Evolutionary conservation across 1,284 basidiomycete species (phyloP).

Genomic region (Tranzscheliella williamsii): DNA sequence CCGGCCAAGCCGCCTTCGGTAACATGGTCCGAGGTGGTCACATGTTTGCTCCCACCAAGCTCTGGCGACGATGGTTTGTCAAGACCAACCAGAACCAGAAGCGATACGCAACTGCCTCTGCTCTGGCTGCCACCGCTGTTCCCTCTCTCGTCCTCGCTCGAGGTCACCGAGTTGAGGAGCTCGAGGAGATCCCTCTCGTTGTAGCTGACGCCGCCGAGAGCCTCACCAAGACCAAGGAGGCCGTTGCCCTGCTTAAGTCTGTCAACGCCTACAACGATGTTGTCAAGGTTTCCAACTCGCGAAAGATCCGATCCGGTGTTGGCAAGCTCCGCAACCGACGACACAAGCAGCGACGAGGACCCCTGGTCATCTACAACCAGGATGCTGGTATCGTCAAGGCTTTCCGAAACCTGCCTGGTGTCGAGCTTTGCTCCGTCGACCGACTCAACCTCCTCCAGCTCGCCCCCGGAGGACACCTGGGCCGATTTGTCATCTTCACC

Average conservation of each 20-base stretch:
- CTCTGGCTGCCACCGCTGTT: conserved; percentile 94
- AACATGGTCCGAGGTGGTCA: conserved; percentile 75
- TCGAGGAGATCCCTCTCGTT: conserved; percentile 96
- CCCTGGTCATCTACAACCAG: conserved; percentile 95
- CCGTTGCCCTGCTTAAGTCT: conserved; percentile 86
- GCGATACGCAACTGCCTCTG: conserved; percentile 96
- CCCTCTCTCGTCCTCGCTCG: conserved; percentile 98
- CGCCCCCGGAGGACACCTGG: conserved; percentile 98
- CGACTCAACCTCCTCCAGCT: conserved; percentile 97
- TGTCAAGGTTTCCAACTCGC: conserved; percentile 94
- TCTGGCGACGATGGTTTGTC: conserved; percentile 99
- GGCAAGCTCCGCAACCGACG: conserved; percentile 97
- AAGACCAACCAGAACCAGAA: conserved; percentile 99
- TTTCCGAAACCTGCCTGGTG: conserved; percentile 98
- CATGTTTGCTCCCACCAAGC: conserved; percentile 99
- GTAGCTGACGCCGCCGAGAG: conserved; percentile 78
- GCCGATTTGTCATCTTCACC: conserved; percentile 99
- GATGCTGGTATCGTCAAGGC: conserved; percentile 97
- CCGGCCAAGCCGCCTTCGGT: conserved; percentile 96
- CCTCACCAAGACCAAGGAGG: conserved; percentile 95
- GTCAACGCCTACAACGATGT: conserved; percentile 85
- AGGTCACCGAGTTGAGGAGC: conserved; percentile 97
- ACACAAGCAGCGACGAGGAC: conserved; percentile 95
- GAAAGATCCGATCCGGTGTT: conserved; percentile 94
- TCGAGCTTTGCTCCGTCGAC: conserved; percentile 93